Base-by-base conservation (phyloP, 1,139 yeast species). In the Diutina sp. region DNA sequence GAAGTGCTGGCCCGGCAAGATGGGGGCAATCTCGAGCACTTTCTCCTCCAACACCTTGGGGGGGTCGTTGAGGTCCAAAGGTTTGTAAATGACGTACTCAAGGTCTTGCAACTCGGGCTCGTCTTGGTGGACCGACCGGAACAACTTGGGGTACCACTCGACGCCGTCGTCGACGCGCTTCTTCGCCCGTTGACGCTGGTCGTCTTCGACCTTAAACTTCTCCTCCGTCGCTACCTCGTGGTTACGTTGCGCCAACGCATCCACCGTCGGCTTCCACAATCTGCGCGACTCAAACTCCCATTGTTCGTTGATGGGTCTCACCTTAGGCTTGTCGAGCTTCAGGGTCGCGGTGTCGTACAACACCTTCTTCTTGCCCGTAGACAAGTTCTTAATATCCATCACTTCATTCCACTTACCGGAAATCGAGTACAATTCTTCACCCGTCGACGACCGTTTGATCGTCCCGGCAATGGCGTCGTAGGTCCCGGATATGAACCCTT, bases 401-500 rank as follows among this genome's bases (percentile, higher is more conserved):
- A 84, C 74, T 58, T 85, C 97, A 69, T 90, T 90, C 99, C 99
- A 93, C 69, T 93, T 93, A 18, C 99, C 99, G 6, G 85, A 65
- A 46, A 93, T 77, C 60, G 82, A 85, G 66, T 74, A 90, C 52
- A 86, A 70, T 1, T 73, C 73, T 62, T 87, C 83, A 9, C 81
- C 81, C 1, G 80, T 72, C 5, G 75, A 72, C 6, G 75, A 63
- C 56, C 81, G 77, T 65, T 79, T 84, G 55, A 93, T 76, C 1
- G 69, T 70, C 56, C 98, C 99, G 61, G 83, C 86, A 61, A 93
- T 87, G 6, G 90, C 90, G 69, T 93, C 95, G 68, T 93, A 93
- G 1, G 95, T 82, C 28, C 99, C 99, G 25, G 91, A 79, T 52
- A 95, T 87, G 67, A 90, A 89, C 0, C 99, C 99, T 69, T 93